These are phyloP conservation scores for Pulveroboletus ravenelii DNA, from an alignment of 768 basidiomycete species.

Conservation along the genomic window DNA sequence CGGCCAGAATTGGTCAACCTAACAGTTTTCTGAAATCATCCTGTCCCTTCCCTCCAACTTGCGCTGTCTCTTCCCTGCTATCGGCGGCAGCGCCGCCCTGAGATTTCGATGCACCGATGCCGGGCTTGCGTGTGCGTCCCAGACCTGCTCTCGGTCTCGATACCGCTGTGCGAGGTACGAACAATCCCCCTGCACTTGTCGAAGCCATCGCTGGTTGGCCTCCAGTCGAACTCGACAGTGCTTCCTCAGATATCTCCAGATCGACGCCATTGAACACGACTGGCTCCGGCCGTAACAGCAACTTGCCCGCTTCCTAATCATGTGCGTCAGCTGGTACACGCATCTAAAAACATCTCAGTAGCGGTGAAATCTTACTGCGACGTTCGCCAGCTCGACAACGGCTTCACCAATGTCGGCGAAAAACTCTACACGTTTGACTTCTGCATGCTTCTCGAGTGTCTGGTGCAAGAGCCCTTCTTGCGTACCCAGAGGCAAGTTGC, in stretches of 20 bases:
- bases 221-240: constrained; percentile 29
- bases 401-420: constrained; percentile 59
- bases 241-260: constrained; percentile 58
- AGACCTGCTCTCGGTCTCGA: constrained; percentile 71
- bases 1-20: constrained; percentile 8
- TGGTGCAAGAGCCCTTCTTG: constrained; percentile 95
- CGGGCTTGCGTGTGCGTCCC: constrained; percentile 48
- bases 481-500: constrained; percentile 66
- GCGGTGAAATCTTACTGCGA: constrained; percentile 45
- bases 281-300: constrained; percentile 68
- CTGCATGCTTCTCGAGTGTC: constrained; percentile 69
- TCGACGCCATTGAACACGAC: constrained; percentile 61
- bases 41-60: constrained; percentile 40
- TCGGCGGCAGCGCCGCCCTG: constrained; percentile 7
- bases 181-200: constrained; percentile 44
- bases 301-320: constrained; percentile 74
- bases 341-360: background rate
- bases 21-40: constrained; percentile 88
- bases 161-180: constrained; percentile 61
- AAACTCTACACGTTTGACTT: constrained; percentile 71
- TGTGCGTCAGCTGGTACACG: background rate
- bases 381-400: constrained; percentile 58
- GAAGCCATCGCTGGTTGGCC: constrained; percentile 31
- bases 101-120: constrained; percentile 16
- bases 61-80: constrained; percentile 6